Conservation (phyloP, 1,139 yeast genomes). For the Geotrichum aggregatum region DNA sequence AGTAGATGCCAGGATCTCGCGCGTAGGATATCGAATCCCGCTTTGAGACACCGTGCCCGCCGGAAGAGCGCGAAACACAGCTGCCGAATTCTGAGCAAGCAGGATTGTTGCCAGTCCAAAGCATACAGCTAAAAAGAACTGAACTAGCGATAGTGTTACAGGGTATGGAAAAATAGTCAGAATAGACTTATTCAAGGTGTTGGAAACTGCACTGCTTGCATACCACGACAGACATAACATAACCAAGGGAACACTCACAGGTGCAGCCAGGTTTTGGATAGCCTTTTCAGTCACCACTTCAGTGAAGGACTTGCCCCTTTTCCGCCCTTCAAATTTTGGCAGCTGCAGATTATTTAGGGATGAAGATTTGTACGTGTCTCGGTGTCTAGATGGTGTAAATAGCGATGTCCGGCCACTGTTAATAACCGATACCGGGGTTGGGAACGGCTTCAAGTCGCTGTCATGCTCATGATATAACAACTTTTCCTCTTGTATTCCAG, state of each 20-base stretch:
- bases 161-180: conserved; percentile 69
- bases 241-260: conserved; percentile 41
- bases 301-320: conserved; percentile 15
- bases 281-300: conserved; percentile 28
- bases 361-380: neutral
- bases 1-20: conserved; percentile 58
- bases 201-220: conserved; percentile 71
- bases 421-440: conserved; percentile 12
- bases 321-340: neutral
- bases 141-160: conserved; percentile 78
- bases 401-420: conserved; percentile 13
- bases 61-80: conserved; percentile 31
- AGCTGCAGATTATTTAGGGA: neutral
- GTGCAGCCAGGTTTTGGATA: conserved; percentile 38
- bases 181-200: conserved; percentile 74
- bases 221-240: conserved; percentile 72
- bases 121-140: conserved; percentile 66
- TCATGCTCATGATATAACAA: neutral
- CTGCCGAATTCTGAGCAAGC: conserved; percentile 27
- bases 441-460: conserved; percentile 5
- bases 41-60: conserved; percentile 33
- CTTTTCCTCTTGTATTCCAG: neutral
- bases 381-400: conserved; percentile 11
- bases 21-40: conserved; percentile 47
- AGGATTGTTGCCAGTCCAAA: conserved; percentile 47